Percentiles rank a stretch among this genome's conserved stretches.
Evolutionary conservation across 345 rosid species (phyloP).

Genomic region (Heritiera fomes): DNA sequence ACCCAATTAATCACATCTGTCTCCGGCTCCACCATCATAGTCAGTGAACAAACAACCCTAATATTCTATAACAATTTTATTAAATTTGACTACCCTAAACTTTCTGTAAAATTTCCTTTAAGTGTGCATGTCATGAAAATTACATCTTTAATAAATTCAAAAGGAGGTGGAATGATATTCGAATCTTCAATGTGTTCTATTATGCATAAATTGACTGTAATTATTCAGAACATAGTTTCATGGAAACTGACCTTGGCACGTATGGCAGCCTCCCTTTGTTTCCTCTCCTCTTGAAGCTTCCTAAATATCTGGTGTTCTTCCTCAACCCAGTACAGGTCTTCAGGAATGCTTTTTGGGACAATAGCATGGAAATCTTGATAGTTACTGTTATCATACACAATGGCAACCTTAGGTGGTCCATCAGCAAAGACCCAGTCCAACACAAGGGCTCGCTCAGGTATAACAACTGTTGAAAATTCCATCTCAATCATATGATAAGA

Average conservation of each 20-base stretch:
- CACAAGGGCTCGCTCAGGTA: slow-evolving; percentile 61
- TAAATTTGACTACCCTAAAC: background rate
- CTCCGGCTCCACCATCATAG: background rate
- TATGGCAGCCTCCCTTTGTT: slow-evolving; percentile 64
- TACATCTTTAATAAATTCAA: background rate
- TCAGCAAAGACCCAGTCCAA: slow-evolving; percentile 95
- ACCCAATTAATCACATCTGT: background rate
- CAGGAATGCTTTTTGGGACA: slow-evolving; percentile 51
- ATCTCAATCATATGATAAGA: slow-evolving; percentile 11
- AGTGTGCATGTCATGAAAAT: background rate
- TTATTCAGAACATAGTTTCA: slow-evolving; percentile 10
- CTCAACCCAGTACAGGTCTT: slow-evolving; percentile 70
- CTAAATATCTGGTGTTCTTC: slow-evolving; percentile 60
- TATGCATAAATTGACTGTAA: background rate
- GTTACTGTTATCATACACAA: slow-evolving; percentile 71
- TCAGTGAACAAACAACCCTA: background rate
- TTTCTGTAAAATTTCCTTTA: background rate
- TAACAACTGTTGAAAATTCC: slow-evolving; percentile 55
- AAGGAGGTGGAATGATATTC: background rate
- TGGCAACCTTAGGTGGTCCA: slow-evolving; percentile 75
- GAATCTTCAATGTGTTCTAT: background rate
- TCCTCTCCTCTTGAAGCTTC: slow-evolving; percentile 74
- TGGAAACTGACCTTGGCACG: slow-evolving; percentile 62
- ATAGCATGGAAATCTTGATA: slow-evolving; percentile 73
- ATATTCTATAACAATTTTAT: background rate